Evolutionary conservation across 495 filamentous ascomycete species (phyloP).

Genomic region (Annulohypoxylon bovei): DNA sequence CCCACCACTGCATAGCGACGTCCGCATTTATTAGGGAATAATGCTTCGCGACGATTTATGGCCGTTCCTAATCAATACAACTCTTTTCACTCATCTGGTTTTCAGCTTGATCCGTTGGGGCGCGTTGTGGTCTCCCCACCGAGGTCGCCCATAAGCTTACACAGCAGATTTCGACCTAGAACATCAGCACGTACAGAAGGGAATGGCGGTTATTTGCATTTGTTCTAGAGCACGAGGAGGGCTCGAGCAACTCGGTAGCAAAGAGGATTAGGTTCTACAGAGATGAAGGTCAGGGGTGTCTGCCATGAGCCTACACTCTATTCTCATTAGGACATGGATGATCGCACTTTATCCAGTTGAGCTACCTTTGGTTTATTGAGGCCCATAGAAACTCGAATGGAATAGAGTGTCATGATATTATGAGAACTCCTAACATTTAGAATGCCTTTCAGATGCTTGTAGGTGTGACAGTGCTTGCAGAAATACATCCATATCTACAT

Average conservation of each 20-base stretch:
- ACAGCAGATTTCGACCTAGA: slow-evolving; percentile 19
- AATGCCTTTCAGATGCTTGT: background rate
- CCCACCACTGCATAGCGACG: slow-evolving; percentile 56
- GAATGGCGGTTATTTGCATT: slow-evolving; percentile 30
- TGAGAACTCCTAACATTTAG: background rate
- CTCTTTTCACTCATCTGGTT: slow-evolving; percentile 27
- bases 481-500: background rate
- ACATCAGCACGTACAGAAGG: slow-evolving; percentile 26
- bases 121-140: slow-evolving; percentile 2
- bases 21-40: slow-evolving; percentile 51
- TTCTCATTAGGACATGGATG: slow-evolving; percentile 20
- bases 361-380: slow-evolving; percentile 31
- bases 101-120: slow-evolving; percentile 16
- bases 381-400: slow-evolving; percentile 37
- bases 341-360: slow-evolving; percentile 15
- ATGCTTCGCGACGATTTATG: slow-evolving; percentile 46
- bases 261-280: background rate
- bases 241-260: slow-evolving; percentile 7
- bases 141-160: slow-evolving; percentile 12
- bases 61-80: slow-evolving; percentile 31
- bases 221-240: slow-evolving; percentile 12
- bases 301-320: slow-evolving; percentile 16
- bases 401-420: slow-evolving; percentile 27
- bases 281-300: slow-evolving; percentile 1
- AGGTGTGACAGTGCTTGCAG: background rate